Evolutionary conservation across 371 early-diverging fungal species (phyloP).

Genomic region (Zychaea mexicana): DNA sequence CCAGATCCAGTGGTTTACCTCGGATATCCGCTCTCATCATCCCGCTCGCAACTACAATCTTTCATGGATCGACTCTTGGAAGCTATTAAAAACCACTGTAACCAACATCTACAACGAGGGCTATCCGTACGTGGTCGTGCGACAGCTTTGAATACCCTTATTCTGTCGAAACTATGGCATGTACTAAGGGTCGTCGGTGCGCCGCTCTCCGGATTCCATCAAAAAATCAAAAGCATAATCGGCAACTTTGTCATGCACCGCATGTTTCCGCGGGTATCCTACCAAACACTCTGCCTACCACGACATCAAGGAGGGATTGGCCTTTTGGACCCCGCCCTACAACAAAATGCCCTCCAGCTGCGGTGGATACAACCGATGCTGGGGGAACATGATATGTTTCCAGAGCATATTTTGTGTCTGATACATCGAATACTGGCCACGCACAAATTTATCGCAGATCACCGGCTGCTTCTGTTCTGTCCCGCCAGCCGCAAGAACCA

Average conservation of each 20-base stretch:
- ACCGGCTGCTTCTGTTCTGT: background rate
- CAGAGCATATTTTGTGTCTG: background rate
- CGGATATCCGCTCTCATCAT: slow-evolving; percentile 20
- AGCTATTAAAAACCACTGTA: slow-evolving; percentile 4
- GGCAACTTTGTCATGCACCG: too few species aligned
- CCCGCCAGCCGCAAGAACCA: background rate
- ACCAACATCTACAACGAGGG: slow-evolving; percentile 9
- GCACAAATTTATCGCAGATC: background rate
- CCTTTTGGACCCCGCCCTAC: background rate
- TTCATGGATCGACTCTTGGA: slow-evolving; percentile 15
- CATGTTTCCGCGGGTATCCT: too few species aligned
- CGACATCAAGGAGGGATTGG: background rate
- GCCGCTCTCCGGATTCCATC: background rate
- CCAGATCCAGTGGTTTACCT: slow-evolving; percentile 13
- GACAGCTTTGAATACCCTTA: slow-evolving; percentile 20
- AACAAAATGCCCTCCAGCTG: background rate
- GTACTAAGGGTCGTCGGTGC: slow-evolving; percentile 13
- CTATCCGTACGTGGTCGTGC: too few species aligned
- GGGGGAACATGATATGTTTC: background rate
- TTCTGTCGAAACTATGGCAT: too few species aligned
- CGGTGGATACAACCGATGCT: background rate
- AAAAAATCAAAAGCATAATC: background rate
- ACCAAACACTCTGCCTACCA: background rate
- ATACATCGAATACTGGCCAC: background rate
- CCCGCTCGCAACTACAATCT: slow-evolving; percentile 6